Evolutionary conservation across 2,329 filamentous ascomycete species (phyloP).

Genomic region (Xylaria sp.): DNA sequence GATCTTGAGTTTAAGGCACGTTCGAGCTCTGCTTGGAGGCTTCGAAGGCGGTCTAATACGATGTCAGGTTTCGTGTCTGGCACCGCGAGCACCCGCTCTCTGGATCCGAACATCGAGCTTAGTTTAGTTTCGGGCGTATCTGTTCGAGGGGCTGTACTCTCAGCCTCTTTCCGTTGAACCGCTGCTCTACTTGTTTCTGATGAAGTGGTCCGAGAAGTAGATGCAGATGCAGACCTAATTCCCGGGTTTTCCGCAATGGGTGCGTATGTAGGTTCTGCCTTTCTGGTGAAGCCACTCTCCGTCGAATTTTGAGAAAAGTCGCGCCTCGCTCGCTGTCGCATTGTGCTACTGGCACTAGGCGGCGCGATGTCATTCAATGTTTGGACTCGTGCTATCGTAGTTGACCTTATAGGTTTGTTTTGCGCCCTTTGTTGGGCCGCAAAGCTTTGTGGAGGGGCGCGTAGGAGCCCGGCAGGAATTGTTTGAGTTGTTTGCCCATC

Average conservation of each 20-base stretch:
- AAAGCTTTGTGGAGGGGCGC: slow-evolving; percentile 71
- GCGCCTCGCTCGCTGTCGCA: slow-evolving; percentile 47
- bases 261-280: slow-evolving; percentile 34
- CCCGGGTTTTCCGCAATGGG: slow-evolving; percentile 27
- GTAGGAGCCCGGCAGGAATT: slow-evolving; percentile 58
- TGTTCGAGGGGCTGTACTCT: slow-evolving; percentile 22
- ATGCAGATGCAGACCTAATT: slow-evolving; percentile 16
- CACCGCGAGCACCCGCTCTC: slow-evolving; percentile 63
- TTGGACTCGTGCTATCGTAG: slow-evolving; percentile 47
- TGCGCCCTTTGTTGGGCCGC: slow-evolving; percentile 73
- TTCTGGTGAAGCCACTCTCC: slow-evolving; percentile 42
- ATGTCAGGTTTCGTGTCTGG: slow-evolving; percentile 67
- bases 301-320: slow-evolving; percentile 46
- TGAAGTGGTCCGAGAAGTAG: slow-evolving; percentile 22
- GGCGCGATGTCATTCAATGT: slow-evolving; percentile 50
- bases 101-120: slow-evolving; percentile 65
- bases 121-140: slow-evolving; percentile 31
- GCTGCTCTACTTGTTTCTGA: slow-evolving; percentile 23
- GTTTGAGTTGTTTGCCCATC: slow-evolving; percentile 50
- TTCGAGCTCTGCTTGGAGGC: slow-evolving; percentile 70
- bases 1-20: slow-evolving; percentile 71
- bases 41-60: slow-evolving; percentile 65
- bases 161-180: slow-evolving; percentile 29
- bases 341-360: slow-evolving; percentile 46
- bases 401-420: slow-evolving; percentile 55